Percentiles rank a stretch among this genome's conserved stretches.
phyloP scores from a whole-genome alignment of 1,284 basidiomycete genomes.

The Ganoderma sinense region DNA sequence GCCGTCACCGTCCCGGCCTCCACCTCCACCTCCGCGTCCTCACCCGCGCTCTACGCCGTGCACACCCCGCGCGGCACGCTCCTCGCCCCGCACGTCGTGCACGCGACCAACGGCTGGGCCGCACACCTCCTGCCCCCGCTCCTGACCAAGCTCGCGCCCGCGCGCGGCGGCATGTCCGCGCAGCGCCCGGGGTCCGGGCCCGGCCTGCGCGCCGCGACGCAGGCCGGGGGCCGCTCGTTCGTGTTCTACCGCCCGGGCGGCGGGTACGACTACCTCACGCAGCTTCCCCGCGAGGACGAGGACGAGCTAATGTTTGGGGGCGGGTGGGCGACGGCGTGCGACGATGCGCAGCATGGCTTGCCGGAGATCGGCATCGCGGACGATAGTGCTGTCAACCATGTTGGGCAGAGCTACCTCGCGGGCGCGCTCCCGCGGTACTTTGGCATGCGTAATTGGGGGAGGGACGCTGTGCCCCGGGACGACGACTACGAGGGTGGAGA shows the following conservation, averaged over 20 bases:
- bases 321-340: constrained; percentile 47
- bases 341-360: constrained; percentile 34
- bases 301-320: constrained; percentile 73
- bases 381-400: constrained; percentile 47
- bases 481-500: constrained; percentile 13
- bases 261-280: constrained; percentile 78
- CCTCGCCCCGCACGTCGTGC: constrained; percentile 66
- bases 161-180: constrained; percentile 72
- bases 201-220: constrained; percentile 37
- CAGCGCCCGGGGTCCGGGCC: constrained; percentile 57
- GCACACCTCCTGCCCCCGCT: constrained; percentile 65
- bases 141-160: constrained; percentile 57
- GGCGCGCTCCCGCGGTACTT: constrained; percentile 54
- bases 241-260: constrained; percentile 59
- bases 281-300: constrained; percentile 58
- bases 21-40: constrained; percentile 13
- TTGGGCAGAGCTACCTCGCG: constrained; percentile 46
- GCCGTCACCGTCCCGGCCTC: constrained; percentile 41
- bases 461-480: constrained; percentile 36
- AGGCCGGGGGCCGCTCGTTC: constrained; percentile 56
- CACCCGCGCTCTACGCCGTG: constrained; percentile 45
- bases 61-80: constrained; percentile 64
- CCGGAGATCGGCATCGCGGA: constrained; percentile 52
- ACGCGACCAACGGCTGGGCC: constrained; percentile 83
- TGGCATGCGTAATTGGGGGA: constrained; percentile 49